Evolutionary conservation across 2,329 filamentous ascomycete genomes (phyloP), one percentile per base, ranked within the genome.

Genomic region (Trichoderma sp.): DNA sequence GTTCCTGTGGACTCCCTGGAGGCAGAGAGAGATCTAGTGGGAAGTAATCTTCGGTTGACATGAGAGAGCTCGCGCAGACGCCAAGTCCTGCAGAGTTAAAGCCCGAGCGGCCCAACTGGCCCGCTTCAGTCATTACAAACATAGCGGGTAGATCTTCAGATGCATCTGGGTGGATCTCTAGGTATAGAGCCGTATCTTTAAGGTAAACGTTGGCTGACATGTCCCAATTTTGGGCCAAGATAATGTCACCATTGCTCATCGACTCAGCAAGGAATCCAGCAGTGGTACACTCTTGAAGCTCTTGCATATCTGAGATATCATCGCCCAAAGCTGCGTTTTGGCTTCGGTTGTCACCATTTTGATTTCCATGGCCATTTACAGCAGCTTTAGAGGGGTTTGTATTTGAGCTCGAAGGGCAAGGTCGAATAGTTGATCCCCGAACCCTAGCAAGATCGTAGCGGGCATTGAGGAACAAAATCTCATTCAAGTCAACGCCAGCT

Each of bases 11-110:
- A 12, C 24, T 53, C 24, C 33, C 33, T 14, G 72, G 31, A 41
- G 66, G n/a, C 45, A 53, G 4, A 21, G 45, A 53, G 45, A 53
- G 45, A 53, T 53, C 9, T 2, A 53, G 16, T 53, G 76, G 76
- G 29, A 67, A 73, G 18, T 75, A 77, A 62, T 77, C 76, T 59
- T 75, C 76, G 5, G 74, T 77, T 16, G 76, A 77, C 64, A 75
- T 77, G 59, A 75, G 76, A 7, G 74, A 77, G 68, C 66, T 66
- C 8, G 76, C 74, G 18, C 63, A 72, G 21, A 77, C 68, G 12
- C 24, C 76, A 8, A 77, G 56, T 21, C 76, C 76, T 6, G 59
- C 50, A 3, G 76, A 72, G 50, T 77, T 77, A 18, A 77, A 38
- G 21, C 76, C 76, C 1, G 74, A 76, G 24, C 76, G 74, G 11